These are phyloP conservation scores for Pholiota adiposa DNA, from an alignment of 1,284 basidiomycete species.

Conservation along the genomic window DNA sequence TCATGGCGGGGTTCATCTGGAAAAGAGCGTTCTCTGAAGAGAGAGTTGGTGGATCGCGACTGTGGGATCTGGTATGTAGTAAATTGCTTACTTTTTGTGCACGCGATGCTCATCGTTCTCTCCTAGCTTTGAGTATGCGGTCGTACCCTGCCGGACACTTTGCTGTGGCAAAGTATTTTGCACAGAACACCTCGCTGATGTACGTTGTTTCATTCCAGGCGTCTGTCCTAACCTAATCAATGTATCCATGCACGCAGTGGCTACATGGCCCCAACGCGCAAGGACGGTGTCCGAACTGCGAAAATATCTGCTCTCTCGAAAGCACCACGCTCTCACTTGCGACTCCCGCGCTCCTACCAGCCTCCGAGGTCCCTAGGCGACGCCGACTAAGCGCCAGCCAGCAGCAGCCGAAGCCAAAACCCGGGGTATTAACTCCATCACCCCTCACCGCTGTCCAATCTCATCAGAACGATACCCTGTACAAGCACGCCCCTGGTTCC, in stretches of 20 bases:
- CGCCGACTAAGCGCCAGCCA: background rate
- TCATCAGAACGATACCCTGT: constrained; percentile 17
- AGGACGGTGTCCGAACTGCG: constrained; percentile 38
- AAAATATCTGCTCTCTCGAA: constrained; percentile 32
- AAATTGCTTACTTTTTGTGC: background rate
- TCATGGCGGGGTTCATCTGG: constrained; percentile 15
- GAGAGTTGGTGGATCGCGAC: constrained; percentile 32
- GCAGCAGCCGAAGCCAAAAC: constrained; percentile 8
- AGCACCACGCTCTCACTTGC: constrained; percentile 34
- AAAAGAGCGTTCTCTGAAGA: constrained; percentile 18
- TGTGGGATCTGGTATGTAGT: constrained; percentile 40
- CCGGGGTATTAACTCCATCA: constrained; percentile 16
- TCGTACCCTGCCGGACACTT: constrained; percentile 35
- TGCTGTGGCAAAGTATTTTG: constrained; percentile 43
- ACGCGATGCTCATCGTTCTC: background rate
- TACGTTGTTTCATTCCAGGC: constrained; percentile 23
- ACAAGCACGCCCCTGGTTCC: background rate
- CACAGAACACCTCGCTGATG: constrained; percentile 38
- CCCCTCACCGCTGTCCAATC: constrained; percentile 17
- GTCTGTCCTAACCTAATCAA: background rate
- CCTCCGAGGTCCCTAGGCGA: constrained; percentile 11
- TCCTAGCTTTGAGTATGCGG: constrained; percentile 40
- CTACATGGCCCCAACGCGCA: constrained; percentile 38
- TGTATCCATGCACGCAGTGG: constrained; percentile 30
- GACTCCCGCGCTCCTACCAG: constrained; percentile 21